Base-by-base conservation (phyloP, 208 protist genomes). In the Crithidia thermophila region DNA sequence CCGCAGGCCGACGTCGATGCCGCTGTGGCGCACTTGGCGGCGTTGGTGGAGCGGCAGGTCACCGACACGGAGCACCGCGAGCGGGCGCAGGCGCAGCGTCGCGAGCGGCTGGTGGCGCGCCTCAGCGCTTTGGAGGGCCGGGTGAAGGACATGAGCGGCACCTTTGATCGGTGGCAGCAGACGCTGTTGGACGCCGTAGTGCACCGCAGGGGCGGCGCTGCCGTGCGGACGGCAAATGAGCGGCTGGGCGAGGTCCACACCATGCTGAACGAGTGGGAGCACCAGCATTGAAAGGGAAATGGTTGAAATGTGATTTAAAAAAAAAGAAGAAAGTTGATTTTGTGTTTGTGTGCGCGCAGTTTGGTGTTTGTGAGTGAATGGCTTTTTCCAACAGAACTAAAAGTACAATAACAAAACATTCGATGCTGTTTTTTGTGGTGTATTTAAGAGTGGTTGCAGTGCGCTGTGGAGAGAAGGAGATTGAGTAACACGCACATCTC, bases 101-200 rank as follows among this genome's bases (percentile, higher is more conserved):
- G 85, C 8, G 56, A 42, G 20, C 28, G 23, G n/a, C 56, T 93
- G 47, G 23, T 62, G 21, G 31, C 21, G 13, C 81, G 74, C 33
- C 53, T 89, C 5, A 45, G 37, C 7, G 28, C 18, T 0, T 64
- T 93, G 14, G 42, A 66, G 36, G 49, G 72, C 23, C 46, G 62
- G 18, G 49, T 79, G 21, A 11, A 46, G 11, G 55, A 75, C 21
- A 37, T 81, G 20, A 39, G 36, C 9, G 28, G 42, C 18, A 66
- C 31, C 11, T 40, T 84, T 1, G 51, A 47, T 10, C 7, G 43
- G 27, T 88, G 79, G 66, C 72, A 67, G 25, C 66, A 58, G 56
- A 81, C 64, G 14, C 53, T 96, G 33, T 68, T 87, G n/a, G 82
- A 93, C 31, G 86, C 77, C 14, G 69, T 96, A 30, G 79, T 84